phyloP scores from a whole-genome alignment of 1,284 basidiomycete species.

The Puccinia hordei region DNA sequence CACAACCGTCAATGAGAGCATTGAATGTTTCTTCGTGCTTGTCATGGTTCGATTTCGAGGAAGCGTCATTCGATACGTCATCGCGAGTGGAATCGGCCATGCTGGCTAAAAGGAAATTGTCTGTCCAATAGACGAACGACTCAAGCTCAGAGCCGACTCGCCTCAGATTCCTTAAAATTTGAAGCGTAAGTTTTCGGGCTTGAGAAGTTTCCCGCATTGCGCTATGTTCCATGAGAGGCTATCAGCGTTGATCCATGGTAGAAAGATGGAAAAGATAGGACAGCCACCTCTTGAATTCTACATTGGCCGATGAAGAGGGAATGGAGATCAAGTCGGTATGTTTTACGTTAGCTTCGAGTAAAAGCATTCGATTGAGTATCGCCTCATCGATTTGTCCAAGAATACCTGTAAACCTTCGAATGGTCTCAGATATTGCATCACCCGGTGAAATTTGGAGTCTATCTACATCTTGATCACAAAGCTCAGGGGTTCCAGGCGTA shows the following conservation, averaged over 20 bases:
- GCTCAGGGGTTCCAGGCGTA: background rate
- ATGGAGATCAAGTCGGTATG: background rate
- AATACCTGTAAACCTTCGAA: slow-evolving; percentile 8
- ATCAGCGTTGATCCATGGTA: too few species aligned
- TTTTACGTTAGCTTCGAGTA: background rate
- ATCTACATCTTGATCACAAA: background rate
- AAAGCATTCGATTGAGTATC: slow-evolving; percentile 20
- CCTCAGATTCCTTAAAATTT: slow-evolving; percentile 1
- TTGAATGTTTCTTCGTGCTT: slow-evolving; percentile 5
- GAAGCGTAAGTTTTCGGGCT: slow-evolving; percentile 3
- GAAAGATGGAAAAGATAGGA: too few species aligned
- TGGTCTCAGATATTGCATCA: slow-evolving; percentile 14
- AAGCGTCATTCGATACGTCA: background rate
- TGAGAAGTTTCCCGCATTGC: background rate
- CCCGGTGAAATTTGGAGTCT: background rate
- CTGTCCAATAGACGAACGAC: slow-evolving; percentile 31
- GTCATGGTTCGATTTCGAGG: background rate
- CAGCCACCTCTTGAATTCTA: background rate
- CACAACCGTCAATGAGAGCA: slow-evolving; percentile 23
- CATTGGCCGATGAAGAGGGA: background rate
- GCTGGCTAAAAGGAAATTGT: slow-evolving; percentile 22
- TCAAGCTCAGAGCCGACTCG: slow-evolving; percentile 17
- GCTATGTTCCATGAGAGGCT: background rate
- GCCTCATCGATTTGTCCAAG: slow-evolving; percentile 2
- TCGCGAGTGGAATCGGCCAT: slow-evolving; percentile 17